phyloP scores from a whole-genome alignment of 805 yeast genomes.

The Myxozyma melibiosi region DNA sequence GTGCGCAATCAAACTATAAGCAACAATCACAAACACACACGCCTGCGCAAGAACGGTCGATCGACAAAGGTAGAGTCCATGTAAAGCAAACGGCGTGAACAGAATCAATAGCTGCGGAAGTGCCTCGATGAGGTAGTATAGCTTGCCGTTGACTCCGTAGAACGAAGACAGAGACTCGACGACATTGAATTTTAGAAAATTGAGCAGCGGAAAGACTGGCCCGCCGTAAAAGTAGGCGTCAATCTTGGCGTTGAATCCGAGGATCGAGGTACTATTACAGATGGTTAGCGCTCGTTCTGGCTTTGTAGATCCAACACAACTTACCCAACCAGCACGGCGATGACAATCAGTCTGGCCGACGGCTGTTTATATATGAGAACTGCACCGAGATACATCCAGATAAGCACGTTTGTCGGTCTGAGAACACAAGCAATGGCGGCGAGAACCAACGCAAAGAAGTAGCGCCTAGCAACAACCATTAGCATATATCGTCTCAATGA shows the following conservation, averaged over 20 bases:
- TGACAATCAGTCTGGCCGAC: conserved; percentile 8
- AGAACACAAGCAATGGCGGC: conserved; percentile 47
- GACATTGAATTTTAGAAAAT: conserved; percentile 79
- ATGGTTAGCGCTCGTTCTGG: neutral
- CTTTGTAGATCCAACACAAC: neutral
- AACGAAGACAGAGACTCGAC: conserved; percentile 70
- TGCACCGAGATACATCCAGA: conserved; percentile 71
- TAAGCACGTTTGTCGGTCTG: conserved; percentile 79
- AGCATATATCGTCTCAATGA: too few relatives aligned
- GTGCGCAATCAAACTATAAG: conserved; percentile 71
- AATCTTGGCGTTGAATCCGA: conserved; percentile 47
- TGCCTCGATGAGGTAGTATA: conserved; percentile 81
- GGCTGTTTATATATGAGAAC: conserved; percentile 36
- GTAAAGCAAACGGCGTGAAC: conserved; percentile 61
- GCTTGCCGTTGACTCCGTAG: conserved; percentile 84
- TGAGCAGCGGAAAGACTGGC: conserved; percentile 54
- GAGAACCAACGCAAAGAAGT: conserved; percentile 46
- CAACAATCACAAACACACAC: conserved; percentile 50
- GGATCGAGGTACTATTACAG: conserved; percentile 37
- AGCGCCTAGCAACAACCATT: conserved; percentile 19
- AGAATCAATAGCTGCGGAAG: conserved; percentile 74
- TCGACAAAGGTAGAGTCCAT: conserved; percentile 45
- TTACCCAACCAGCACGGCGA: conserved; percentile 31
- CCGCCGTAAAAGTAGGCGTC: conserved; percentile 65
- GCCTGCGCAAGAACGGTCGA: conserved; percentile 38